Conservation (phyloP, 495 filamentous ascomycete species). For the Lindgomyces ingoldianus region DNA sequence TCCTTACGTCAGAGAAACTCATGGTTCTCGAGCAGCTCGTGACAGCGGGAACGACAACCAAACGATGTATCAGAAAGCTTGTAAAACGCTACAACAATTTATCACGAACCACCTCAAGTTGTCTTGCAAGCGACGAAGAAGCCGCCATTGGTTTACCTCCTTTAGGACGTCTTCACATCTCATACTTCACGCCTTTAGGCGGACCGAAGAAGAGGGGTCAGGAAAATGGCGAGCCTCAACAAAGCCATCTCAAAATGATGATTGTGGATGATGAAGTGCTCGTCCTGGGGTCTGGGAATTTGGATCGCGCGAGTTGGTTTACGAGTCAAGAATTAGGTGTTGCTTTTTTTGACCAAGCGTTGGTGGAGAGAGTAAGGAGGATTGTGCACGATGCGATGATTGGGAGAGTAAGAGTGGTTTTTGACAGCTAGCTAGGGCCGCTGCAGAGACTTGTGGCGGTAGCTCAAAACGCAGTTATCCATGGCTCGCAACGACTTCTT, state of each 20-base stretch:
- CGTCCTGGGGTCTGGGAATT: slow-evolving; percentile 72
- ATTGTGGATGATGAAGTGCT: slow-evolving; percentile 61
- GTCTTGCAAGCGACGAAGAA: slow-evolving; percentile 17
- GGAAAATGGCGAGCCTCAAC: slow-evolving; percentile 53
- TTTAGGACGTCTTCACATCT: slow-evolving; percentile 46
- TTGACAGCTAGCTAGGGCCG: slow-evolving; percentile 16
- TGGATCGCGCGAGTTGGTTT: slow-evolving; percentile 75
- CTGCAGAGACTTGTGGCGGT: too few relatives aligned
- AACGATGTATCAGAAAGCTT: slow-evolving; percentile 57
- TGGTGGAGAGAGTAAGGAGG: slow-evolving; percentile 49
- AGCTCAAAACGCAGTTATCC: too few relatives aligned
- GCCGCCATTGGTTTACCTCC: slow-evolving; percentile 1
- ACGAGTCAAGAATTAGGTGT: slow-evolving; percentile 78
- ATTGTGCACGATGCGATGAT: slow-evolving; percentile 46
- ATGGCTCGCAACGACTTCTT: too few relatives aligned
- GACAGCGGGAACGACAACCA: slow-evolving; percentile 67
- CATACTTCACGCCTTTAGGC: slow-evolving; percentile 49
- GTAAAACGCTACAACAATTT: slow-evolving; percentile 50
- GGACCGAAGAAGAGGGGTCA: slow-evolving; percentile 10
- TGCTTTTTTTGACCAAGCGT: slow-evolving; percentile 54
- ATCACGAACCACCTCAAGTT: neutral
- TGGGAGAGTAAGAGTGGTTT: slow-evolving; percentile 10
- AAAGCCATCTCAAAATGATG: slow-evolving; percentile 70
- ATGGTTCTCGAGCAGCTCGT: slow-evolving; percentile 74
- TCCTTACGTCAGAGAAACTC: slow-evolving; percentile 65